Base-by-base conservation (phyloP, 2,329 filamentous ascomycete species). In the Davidsoniella neocaledoniae region DNA sequence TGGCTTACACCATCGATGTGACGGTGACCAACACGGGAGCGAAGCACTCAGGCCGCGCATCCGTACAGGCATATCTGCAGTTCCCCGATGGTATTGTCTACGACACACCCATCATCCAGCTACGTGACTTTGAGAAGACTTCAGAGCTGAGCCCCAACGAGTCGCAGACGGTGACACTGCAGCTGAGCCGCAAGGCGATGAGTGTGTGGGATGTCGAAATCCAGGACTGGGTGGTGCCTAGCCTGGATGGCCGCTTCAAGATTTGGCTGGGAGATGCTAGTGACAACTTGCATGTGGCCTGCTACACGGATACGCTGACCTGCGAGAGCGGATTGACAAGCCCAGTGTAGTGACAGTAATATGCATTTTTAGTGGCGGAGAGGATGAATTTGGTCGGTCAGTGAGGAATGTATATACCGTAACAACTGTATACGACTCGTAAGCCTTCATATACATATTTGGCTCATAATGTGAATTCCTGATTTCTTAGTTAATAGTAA, bases 61-160 rank as follows among this genome's bases (percentile, higher is more conserved):
- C 68, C 0, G 63, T 64, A 4, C 69, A 72, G 56, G 63, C 66
- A 0, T 72, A 72, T 51, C 52, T 71, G n/a, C 63, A 68, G 52
- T 69, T 66, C 51, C 68, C 69, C 0, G 57, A 55, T 1, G 58
- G 55, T 41, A 56, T 56, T 14, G 50, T 50, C 12, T 63, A 70
- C 38, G 80, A 86, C 25, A 86, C 85, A 47, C 82, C 82, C 0
- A 62, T 77, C 2, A 71, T 72, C 50, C 77, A 79, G n/a, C 68
- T 87, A 17, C 73, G 83, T 12, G 81, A 81, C 26, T 87, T 87
- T 58, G 78, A 81, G 54, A 86, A 87, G 66, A 66, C 83, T 2
- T 49, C 54, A 10, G 61, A 65, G 23, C 62, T 86, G 14, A 64
- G 69, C 3, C 67, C 71, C 0, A 77, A 75, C 0, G 67, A 77